phyloP scores from a whole-genome alignment of 345 rosid species.

The Bretschneidera sinensis region DNA sequence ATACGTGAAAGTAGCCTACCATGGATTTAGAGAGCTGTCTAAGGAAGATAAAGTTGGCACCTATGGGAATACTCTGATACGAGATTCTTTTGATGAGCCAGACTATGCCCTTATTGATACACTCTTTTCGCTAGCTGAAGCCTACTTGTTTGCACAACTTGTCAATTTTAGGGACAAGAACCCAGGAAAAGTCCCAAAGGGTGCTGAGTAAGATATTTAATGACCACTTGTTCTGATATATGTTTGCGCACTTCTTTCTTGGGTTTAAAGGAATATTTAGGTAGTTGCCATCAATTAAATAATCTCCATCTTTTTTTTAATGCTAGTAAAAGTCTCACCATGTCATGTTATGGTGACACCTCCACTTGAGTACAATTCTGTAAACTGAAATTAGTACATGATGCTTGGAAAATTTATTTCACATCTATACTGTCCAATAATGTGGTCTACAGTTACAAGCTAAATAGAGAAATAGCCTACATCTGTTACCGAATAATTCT shows the following conservation, averaged over 20 bases:
- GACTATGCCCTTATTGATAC: constrained; percentile 97
- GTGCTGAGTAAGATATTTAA: constrained; percentile 63
- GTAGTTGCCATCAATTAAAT: too few species aligned
- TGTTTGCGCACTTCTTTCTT: not conserved
- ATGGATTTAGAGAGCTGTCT: constrained; percentile 86
- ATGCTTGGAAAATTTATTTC: not conserved
- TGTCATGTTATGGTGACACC: not conserved
- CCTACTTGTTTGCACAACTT: constrained; percentile 93
- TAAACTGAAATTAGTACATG: too few species aligned
- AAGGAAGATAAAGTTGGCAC: constrained; percentile 88
- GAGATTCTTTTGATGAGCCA: constrained; percentile 93
- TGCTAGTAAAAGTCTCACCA: not conserved
- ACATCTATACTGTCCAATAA: too few species aligned
- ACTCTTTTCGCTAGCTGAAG: constrained; percentile 93
- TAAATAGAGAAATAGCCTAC: not conserved
- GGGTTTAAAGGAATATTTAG: not conserved
- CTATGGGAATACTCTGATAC: constrained; percentile 77
- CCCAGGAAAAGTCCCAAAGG: constrained; percentile 59
- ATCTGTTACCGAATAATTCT: too few species aligned
- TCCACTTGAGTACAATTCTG: not conserved
- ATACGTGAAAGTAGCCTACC: constrained; percentile 96
- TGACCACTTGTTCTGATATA: not conserved
- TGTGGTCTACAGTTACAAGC: not conserved
- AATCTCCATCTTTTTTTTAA: not conserved
- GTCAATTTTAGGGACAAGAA: constrained; percentile 83